Conservation (phyloP, 768 basidiomycete species). For the Chiua virens region DNA sequence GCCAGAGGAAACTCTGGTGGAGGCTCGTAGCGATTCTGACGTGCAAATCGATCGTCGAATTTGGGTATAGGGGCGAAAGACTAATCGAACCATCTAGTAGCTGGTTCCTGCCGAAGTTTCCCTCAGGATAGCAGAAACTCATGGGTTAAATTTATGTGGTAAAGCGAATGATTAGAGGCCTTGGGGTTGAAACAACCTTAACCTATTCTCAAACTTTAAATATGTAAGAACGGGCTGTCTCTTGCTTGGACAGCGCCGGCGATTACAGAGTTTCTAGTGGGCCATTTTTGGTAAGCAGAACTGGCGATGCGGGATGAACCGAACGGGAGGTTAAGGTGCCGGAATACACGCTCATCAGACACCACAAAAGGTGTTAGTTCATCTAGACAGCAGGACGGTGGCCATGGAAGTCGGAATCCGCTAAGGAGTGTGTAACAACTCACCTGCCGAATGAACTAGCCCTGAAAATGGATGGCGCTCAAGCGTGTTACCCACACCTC, state of each 20-base stretch:
- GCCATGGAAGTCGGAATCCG: conserved; percentile 83
- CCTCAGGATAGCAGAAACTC: no score
- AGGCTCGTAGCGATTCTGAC: no score
- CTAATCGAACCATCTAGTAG: conserved; percentile 94
- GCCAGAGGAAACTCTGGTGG: no score
- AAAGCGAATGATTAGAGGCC: conserved; percentile 92
- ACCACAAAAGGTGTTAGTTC: conserved; percentile 86
- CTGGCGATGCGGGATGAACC: conserved; percentile 73
- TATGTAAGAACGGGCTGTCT: conserved; percentile 56
- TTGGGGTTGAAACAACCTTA: conserved; percentile 87
- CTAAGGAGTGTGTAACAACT: no score
- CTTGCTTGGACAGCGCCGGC: conserved; percentile 49
- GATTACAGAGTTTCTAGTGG: conserved; percentile 72
- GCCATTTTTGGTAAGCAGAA: conserved; percentile 75
- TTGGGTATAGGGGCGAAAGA: conserved; percentile 96
- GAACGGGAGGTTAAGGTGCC: conserved; percentile 77
- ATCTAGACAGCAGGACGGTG: conserved; percentile 88
- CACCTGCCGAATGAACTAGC: conserved; percentile 90
- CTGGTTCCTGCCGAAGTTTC: conserved; percentile 92
- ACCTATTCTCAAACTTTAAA: conserved; percentile 78
- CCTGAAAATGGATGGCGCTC: conserved; percentile 91
- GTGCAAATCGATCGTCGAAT: no score
- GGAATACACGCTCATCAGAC: conserved; percentile 82
- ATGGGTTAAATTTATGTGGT: conserved; percentile 49
- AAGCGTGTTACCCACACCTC: conserved; percentile 85